phyloP scores from a whole-genome alignment of 176 grass and related monocot genomes.

The Cymbopogon citratus region DNA sequence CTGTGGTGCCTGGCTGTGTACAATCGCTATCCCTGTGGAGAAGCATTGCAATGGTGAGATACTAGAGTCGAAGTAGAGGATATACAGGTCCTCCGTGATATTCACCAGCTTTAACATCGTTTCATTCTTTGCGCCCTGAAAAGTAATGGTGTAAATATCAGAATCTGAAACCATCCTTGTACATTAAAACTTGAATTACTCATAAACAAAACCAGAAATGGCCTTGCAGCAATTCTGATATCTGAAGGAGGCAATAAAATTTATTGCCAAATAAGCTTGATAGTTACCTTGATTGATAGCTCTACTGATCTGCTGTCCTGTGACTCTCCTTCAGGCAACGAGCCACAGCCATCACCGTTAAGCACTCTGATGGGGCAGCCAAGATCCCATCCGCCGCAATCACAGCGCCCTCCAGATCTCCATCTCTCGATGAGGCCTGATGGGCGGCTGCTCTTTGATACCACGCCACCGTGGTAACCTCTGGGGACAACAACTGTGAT shows the following conservation, averaged over 20 bases:
- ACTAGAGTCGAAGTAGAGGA: conserved; percentile 50
- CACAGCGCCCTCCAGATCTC: conserved; percentile 54
- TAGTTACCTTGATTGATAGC: conserved; percentile 56
- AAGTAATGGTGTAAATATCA: background rate
- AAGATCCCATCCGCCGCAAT: conserved; percentile 86
- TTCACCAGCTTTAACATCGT: conserved; percentile 41
- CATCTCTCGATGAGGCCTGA: conserved; percentile 63
- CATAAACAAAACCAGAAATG: background rate
- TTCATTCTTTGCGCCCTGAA: conserved; percentile 49
- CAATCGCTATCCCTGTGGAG: conserved; percentile 47
- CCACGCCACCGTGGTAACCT: conserved; percentile 57
- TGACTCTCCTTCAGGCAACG: background rate
- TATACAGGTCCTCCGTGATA: conserved; percentile 42
- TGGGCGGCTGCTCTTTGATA: conserved; percentile 17
- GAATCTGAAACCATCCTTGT: background rate
- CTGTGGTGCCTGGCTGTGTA: conserved; percentile 46
- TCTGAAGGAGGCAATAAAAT: background rate
- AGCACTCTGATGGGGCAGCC: conserved; percentile 76
- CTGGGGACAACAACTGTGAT: conserved; percentile 53
- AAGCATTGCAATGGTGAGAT: conserved; percentile 66
- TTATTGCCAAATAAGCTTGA: background rate
- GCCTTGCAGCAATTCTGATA: background rate
- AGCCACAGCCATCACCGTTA: conserved; percentile 14
- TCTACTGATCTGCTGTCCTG: conserved; percentile 30
- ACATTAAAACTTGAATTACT: background rate